Conservation (phyloP, 2,329 filamentous ascomycete species). For the Botrytis sinoallii region DNA sequence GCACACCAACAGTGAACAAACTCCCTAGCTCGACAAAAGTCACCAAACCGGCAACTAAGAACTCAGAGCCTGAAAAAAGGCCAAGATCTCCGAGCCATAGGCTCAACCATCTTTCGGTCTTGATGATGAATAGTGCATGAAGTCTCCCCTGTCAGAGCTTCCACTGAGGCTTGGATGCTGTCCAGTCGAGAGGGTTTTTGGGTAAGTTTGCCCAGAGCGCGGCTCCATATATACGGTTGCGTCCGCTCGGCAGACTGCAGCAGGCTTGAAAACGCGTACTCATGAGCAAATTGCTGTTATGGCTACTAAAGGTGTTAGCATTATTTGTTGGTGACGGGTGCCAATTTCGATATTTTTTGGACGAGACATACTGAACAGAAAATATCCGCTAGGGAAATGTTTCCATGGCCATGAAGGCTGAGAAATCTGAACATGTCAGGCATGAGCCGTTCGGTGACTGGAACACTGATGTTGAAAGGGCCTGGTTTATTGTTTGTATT, state of each 20-base stretch:
- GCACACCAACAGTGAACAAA: background rate
- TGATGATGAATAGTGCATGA: background rate
- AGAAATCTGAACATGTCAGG: background rate
- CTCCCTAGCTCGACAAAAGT: background rate
- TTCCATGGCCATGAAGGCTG: background rate
- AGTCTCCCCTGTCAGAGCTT: background rate
- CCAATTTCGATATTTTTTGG: background rate
- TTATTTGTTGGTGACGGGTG: background rate
- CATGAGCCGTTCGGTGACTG: background rate
- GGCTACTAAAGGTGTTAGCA: too few species aligned
- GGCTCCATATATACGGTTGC: background rate
- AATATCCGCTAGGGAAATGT: background rate
- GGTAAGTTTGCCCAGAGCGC: background rate
- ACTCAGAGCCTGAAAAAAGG: background rate
- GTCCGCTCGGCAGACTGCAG: background rate
- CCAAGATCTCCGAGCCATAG: fast-evolving
- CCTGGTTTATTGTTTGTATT: background rate
- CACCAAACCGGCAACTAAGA: background rate
- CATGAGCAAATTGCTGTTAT: background rate
- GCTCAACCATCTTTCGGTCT: background rate
- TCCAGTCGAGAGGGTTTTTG: background rate
- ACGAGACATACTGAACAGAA: background rate
- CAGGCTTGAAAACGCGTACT: background rate
- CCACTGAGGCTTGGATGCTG: background rate
- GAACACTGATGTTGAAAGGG: background rate